Percentiles rank a stretch among this genome's conserved stretches.
These are phyloP conservation scores for Trichoderma reesei DNA, from an alignment of 495 filamentous ascomycete species.

Conservation along the genomic window DNA sequence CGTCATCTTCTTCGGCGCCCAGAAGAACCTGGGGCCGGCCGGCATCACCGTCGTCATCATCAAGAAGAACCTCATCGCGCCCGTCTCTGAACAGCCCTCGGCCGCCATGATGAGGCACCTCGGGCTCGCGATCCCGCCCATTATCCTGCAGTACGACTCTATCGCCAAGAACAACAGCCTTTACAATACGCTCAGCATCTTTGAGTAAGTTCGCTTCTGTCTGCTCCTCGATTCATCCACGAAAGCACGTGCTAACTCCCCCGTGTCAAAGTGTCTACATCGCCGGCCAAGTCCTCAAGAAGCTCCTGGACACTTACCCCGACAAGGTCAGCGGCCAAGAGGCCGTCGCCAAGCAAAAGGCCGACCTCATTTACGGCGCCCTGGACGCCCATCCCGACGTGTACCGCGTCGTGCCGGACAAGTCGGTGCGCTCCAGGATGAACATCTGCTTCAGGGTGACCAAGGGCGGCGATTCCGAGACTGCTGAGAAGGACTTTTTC, in stretches of 20 bases:
- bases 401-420: slow-evolving; percentile 55
- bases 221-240: background rate
- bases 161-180: slow-evolving; percentile 81
- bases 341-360: slow-evolving; percentile 52
- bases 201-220: slow-evolving; percentile 44
- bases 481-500: slow-evolving; percentile 58
- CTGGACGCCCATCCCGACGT: slow-evolving; percentile 50
- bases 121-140: slow-evolving; percentile 64
- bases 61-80: slow-evolving; percentile 64
- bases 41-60: slow-evolving; percentile 79
- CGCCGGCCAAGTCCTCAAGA: slow-evolving; percentile 71
- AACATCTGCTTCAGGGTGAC: slow-evolving; percentile 72
- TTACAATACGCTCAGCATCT: slow-evolving; percentile 93
- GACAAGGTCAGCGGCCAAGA: slow-evolving; percentile 64
- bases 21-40: slow-evolving; percentile 83
- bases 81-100: slow-evolving; percentile 43
- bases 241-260: background rate
- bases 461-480: slow-evolving; percentile 24
- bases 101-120: slow-evolving; percentile 61
- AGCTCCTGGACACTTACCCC: slow-evolving; percentile 48
- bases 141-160: slow-evolving; percentile 70
- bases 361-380: slow-evolving; percentile 53
- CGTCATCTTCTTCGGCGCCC: slow-evolving; percentile 69
- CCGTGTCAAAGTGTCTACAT: slow-evolving; percentile 56
- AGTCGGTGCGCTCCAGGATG: slow-evolving; percentile 62